Evolutionary conservation across 306 rosid genomes (phyloP), one percentile per base, ranked within the genome.

Genomic region (Datisca glomerata): DNA sequence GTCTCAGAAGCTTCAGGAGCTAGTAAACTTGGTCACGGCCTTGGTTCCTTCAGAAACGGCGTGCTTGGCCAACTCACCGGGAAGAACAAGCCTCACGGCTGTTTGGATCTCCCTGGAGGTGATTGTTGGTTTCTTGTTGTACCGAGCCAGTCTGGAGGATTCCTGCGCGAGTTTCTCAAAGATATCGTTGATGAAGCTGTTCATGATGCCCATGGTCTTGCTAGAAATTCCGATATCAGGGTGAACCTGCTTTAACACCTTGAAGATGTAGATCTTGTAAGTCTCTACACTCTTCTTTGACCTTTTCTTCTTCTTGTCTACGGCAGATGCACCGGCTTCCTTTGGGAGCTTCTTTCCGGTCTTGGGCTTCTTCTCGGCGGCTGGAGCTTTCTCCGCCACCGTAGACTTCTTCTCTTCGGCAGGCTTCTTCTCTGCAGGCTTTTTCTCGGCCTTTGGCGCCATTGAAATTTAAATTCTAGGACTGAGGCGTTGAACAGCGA

Each of bases 121-220:
- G 12, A 80, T 80, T 0, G 93, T 80, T 0, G 86, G 93, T 51
- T 80, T 80, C 77, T 80, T 80, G 75, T 80, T 80, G 56, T 80
- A 80, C 29, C 93, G 65, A 0, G 93, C 93, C 0, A 80, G 71
- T 53, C 85, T 67, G 0, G 93, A 76, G 0, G 93, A 31, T 10
- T 80, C 85, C 57, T 76, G 82, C 5, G 92, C 85, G 2, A 80
- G 79, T 64, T 80, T 80, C 85, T 80, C 84, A 16, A 79, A 75
- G 28, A 79, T 79, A 3, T 79, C 91, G 25, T 79, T 79, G 50
- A 79, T 80, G 46, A 80, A 80, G 12, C 81, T 72, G 67, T 80
- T 80, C 92, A 80, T 80, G 47, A 80, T 80, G 0, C 92, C 85
- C 85, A 80, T 80, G 12, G 92, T 85, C 43, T 80, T 80, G 69